These are phyloP conservation scores for Phialemonium atrogriseum DNA, from an alignment of 2,329 filamentous ascomycete genomes.

Conservation along the genomic window DNA sequence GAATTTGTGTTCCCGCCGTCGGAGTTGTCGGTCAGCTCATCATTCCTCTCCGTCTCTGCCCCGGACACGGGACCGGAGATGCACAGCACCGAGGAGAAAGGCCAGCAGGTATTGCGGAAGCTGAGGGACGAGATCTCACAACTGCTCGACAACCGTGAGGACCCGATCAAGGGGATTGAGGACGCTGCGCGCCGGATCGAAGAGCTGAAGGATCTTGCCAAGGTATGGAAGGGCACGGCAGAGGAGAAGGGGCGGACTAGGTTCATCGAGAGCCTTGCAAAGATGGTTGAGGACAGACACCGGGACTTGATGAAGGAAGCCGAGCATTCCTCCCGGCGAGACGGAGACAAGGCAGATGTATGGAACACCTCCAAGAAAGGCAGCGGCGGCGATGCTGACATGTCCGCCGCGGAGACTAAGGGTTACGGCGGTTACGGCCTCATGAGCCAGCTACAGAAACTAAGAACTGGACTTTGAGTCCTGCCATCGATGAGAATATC, in stretches of 20 bases:
- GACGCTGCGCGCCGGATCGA: slow-evolving; percentile 68
- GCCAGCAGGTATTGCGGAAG: slow-evolving; percentile 67
- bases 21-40: slow-evolving; percentile 73
- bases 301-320: slow-evolving; percentile 43
- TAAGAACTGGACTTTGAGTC: slow-evolving; percentile 29
- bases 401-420: slow-evolving; percentile 35
- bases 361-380: slow-evolving; percentile 12
- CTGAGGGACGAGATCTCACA: slow-evolving; percentile 64
- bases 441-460: slow-evolving; percentile 55
- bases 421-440: slow-evolving; percentile 47
- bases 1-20: slow-evolving; percentile 88
- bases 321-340: slow-evolving; percentile 24
- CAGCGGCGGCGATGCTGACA: slow-evolving; percentile 24
- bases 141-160: slow-evolving; percentile 40
- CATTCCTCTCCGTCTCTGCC: slow-evolving; percentile 82
- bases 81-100: slow-evolving; percentile 75
- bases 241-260: slow-evolving; percentile 80
- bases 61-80: slow-evolving; percentile 61
- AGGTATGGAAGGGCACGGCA: slow-evolving; percentile 91
- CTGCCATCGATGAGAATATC: slow-evolving; percentile 2
- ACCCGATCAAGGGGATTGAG: slow-evolving; percentile 60
- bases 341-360: not conserved
- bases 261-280: slow-evolving; percentile 75
- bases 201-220: slow-evolving; percentile 64
- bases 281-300: slow-evolving; percentile 71